These are phyloP conservation scores for Penicillium chermesinum DNA, from an alignment of 495 filamentous ascomycete species.

Conservation along the genomic window DNA sequence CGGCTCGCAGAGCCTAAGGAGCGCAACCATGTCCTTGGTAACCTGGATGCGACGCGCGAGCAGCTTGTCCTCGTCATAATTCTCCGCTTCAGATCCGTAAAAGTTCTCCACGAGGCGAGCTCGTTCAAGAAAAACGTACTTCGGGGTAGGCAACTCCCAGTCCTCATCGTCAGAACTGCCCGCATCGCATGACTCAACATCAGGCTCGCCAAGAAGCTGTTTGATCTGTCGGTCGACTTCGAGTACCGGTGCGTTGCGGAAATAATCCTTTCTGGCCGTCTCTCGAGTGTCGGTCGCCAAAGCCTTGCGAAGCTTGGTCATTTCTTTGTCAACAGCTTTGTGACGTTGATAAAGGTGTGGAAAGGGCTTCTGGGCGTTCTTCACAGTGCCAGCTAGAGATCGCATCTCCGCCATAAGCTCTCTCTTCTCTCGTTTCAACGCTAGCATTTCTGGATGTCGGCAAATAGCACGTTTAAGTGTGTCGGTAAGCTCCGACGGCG, in stretches of 20 bases:
- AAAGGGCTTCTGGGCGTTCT: slow-evolving; percentile 18
- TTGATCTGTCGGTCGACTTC: slow-evolving; percentile 27
- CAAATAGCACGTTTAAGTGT: slow-evolving; percentile 20
- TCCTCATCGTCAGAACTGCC: slow-evolving; percentile 15
- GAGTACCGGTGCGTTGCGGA: slow-evolving; percentile 19
- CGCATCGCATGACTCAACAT: slow-evolving; percentile 12
- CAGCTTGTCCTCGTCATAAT: slow-evolving; percentile 22
- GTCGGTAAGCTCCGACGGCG: slow-evolving; percentile 23
- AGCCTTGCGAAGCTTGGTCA: slow-evolving; percentile 20
- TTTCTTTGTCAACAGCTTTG: slow-evolving; percentile 15
- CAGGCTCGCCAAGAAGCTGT: slow-evolving; percentile 17
- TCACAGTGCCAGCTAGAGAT: slow-evolving; percentile 23
- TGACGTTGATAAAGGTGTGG: slow-evolving; percentile 24
- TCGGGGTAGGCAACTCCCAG: slow-evolving; percentile 18
- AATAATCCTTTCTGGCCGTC: slow-evolving; percentile 29
- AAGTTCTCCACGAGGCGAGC: slow-evolving; percentile 25
- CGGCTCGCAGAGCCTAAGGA: slow-evolving; percentile 17
- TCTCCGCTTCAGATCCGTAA: slow-evolving; percentile 24
- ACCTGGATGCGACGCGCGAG: slow-evolving; percentile 24
- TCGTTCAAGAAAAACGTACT: slow-evolving; percentile 23
- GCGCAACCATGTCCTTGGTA: slow-evolving; percentile 26
- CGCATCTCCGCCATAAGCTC: slow-evolving; percentile 25
- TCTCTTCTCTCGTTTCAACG: slow-evolving; percentile 26
- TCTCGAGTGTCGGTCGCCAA: slow-evolving; percentile 19
- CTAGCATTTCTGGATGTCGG: slow-evolving; percentile 17